A percentile compares a stretch with the other conserved stretches of the same genome.
Evolutionary conservation across 805 yeast genomes (phyloP).

Genomic region (Lachancea dasiensis): DNA sequence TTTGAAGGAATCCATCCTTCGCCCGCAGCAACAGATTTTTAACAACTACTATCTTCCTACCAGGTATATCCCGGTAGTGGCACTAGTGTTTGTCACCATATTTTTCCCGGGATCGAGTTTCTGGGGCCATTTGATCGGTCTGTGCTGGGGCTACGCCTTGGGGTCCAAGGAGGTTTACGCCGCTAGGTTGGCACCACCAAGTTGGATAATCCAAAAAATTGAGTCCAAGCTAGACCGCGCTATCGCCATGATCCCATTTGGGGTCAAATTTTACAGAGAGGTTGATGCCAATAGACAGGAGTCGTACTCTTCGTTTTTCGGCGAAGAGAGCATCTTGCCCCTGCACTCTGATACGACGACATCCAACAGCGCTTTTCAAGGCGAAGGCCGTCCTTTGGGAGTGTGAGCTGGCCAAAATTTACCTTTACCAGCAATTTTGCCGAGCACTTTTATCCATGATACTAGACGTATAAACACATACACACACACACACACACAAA

Average conservation of each 20-base stretch:
- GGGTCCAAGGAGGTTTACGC: conserved; percentile 47
- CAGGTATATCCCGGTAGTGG: conserved; percentile 47
- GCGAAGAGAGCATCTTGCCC: conserved; percentile 13
- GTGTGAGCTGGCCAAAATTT: not conserved
- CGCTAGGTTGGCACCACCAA: conserved; percentile 56
- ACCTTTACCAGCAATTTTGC: not conserved
- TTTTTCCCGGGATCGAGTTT: conserved; percentile 63
- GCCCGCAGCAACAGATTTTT: conserved; percentile 39
- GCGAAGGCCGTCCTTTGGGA: conserved; percentile 20
- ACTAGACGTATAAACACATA: too few species aligned
- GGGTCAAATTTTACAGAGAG: conserved; percentile 55
- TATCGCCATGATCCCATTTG: conserved; percentile 49
- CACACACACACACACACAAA: too few species aligned
- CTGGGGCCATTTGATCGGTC: conserved; percentile 67
- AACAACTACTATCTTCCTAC: conserved; percentile 51
- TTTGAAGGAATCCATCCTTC: conserved; percentile 37
- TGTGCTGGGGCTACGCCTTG: conserved; percentile 59
- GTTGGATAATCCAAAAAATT: conserved; percentile 54
- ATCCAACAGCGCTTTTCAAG: conserved; percentile 8
- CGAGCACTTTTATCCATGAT: too few species aligned
- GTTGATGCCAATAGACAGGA: conserved; percentile 36
- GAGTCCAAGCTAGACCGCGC: conserved; percentile 48
- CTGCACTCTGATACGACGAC: conserved; percentile 13
- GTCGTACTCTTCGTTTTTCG: conserved; percentile 29
- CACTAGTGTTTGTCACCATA: conserved; percentile 44